These are phyloP conservation scores for Gossypium stocksii DNA, from an alignment of 345 rosid genomes.

Conservation along the genomic window DNA sequence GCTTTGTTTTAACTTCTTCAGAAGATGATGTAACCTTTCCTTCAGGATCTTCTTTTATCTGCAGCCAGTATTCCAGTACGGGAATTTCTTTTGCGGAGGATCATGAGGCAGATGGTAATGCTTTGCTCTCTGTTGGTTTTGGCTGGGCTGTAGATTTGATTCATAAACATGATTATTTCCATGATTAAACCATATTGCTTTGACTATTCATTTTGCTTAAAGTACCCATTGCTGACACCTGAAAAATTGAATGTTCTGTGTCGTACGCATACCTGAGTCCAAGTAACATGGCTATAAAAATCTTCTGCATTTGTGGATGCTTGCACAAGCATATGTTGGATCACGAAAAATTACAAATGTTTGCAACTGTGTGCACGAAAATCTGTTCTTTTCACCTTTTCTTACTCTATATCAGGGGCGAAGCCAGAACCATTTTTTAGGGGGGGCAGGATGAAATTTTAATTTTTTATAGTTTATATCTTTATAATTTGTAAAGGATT, in stretches of 20 bases:
- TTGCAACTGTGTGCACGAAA: not conserved
- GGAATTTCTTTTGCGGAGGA: slow-evolving; percentile 46
- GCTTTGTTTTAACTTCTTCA: slow-evolving; percentile 19
- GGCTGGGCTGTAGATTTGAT: not conserved
- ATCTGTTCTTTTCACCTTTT: not conserved
- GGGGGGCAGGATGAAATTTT: no score
- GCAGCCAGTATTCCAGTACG: slow-evolving; percentile 45
- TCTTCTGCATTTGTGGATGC: not conserved
- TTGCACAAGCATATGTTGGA: not conserved
- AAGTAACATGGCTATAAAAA: no score
- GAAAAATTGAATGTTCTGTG: no score
- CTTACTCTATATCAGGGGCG: not conserved
- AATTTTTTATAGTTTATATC: no score
- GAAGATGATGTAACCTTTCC: slow-evolving; percentile 55
- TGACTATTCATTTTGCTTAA: not conserved
- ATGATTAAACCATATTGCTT: not conserved
- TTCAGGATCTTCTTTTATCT: slow-evolving; percentile 46
- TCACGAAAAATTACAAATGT: not conserved
- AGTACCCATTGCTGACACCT: no score
- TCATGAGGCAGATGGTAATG: slow-evolving; percentile 48
- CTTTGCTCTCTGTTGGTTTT: slow-evolving; percentile 10
- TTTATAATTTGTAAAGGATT: no score
- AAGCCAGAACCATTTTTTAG: no score
- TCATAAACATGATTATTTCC: not conserved
- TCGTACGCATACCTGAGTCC: no score